Evolutionary conservation across 176 grass and related monocot species (phyloP).

Genomic region (Neostapfia colusana): DNA sequence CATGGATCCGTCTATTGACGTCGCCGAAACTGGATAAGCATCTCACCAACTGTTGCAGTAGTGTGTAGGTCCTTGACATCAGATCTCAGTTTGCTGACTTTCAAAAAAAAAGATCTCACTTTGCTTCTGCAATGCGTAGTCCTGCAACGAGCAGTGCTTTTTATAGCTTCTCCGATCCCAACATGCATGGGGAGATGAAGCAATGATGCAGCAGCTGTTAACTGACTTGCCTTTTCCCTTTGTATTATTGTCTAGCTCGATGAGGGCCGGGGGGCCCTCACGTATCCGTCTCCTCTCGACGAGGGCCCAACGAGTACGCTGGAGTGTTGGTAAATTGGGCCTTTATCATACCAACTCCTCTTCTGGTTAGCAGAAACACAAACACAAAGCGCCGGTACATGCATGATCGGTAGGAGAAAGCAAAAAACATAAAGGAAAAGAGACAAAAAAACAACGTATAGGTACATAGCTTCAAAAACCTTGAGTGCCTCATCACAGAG

Average conservation of each 20-base stretch:
- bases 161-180: not conserved
- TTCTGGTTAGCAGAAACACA: not conserved
- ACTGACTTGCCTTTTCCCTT: not conserved
- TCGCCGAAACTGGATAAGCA: constrained; percentile 10
- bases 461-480: too few species aligned
- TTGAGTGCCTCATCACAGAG: too few species aligned
- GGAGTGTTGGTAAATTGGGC: not conserved
- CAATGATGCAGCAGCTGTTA: not conserved
- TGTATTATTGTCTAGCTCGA: not conserved
- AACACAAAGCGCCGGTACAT: too few species aligned
- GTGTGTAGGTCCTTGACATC: constrained; percentile 14
- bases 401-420: too few species aligned
- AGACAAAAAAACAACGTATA: too few species aligned
- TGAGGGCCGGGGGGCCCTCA: constrained; percentile 1
- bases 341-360: not conserved
- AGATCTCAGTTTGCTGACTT: constrained; percentile 18
- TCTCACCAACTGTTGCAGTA: constrained; percentile 32
- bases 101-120: constrained; percentile 1
- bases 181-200: constrained; percentile 3
- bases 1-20: not conserved
- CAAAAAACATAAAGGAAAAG: too few species aligned
- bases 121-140: constrained; percentile 5
- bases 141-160: not conserved
- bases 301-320: not conserved
- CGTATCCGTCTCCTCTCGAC: not conserved